These are phyloP conservation scores for Pichia sp. DNA, from an alignment of 1,139 yeast genomes.

Conservation along the genomic window DNA sequence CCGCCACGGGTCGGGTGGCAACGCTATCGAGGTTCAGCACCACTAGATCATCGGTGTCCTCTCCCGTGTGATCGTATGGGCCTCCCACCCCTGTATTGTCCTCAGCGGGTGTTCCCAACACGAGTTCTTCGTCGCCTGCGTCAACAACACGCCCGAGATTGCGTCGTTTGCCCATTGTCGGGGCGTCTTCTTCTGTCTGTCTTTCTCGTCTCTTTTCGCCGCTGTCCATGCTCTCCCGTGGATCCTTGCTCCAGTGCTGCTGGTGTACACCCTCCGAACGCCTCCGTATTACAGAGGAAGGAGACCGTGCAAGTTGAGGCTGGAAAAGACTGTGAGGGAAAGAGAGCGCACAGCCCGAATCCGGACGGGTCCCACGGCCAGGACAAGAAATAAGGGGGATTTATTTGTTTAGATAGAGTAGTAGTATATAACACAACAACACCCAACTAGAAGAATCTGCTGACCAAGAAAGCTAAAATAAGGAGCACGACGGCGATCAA, in stretches of 20 bases:
- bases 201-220: neutral
- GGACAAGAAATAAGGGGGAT: neutral
- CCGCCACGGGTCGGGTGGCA: neutral
- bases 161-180: neutral
- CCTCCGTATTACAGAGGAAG: too few species aligned
- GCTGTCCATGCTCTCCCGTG: neutral
- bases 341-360: too few species aligned
- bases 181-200: neutral
- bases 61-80: neutral
- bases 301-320: too few species aligned
- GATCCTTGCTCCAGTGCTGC: too few species aligned
- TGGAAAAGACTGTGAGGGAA: too few species aligned
- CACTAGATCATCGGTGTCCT: neutral
- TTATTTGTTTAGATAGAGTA: neutral
- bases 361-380: too few species aligned
- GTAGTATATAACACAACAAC: neutral
- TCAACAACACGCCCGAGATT: neutral
- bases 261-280: too few species aligned
- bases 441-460: conserved; percentile 20
- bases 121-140: neutral
- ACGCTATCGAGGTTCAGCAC: neutral
- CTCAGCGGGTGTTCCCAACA: too few species aligned
- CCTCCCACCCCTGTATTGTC: too few species aligned
- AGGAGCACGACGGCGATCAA: conserved; percentile 24
- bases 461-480: conserved; percentile 24